phyloP scores from a whole-genome alignment of 345 rosid genomes.

The Salix dunnii region DNA sequence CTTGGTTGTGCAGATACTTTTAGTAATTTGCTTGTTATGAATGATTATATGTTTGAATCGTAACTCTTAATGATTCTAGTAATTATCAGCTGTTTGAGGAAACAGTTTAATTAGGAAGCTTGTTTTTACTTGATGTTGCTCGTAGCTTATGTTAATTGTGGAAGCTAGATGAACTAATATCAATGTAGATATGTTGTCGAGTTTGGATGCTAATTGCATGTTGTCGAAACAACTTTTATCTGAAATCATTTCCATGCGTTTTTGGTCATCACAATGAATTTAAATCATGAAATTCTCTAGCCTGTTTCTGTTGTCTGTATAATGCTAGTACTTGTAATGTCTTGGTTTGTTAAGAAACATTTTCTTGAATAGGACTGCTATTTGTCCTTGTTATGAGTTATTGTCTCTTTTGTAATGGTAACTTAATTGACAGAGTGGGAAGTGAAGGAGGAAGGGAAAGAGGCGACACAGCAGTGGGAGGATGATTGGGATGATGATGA shows the following conservation, averaged over 20 bases:
- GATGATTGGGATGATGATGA: constrained; percentile 98
- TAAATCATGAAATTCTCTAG: background rate
- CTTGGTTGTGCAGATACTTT: background rate
- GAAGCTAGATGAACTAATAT: background rate
- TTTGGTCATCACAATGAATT: background rate
- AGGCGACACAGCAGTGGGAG: constrained; percentile 84
- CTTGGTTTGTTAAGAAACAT: background rate
- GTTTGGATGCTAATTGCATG: no score
- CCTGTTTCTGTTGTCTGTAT: background rate
- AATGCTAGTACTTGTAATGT: background rate
- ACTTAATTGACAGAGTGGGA: constrained; percentile 52
- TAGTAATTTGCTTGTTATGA: background rate
- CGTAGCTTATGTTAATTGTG: background rate
- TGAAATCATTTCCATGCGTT: background rate
- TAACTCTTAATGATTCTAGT: background rate
- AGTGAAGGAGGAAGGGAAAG: constrained; percentile 72
- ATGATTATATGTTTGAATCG: background rate
- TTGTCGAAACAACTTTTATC: no score
- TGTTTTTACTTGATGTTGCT: background rate
- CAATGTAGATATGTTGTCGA: no score
- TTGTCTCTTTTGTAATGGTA: background rate
- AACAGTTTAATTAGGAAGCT: background rate
- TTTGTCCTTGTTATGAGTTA: background rate
- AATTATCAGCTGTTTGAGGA: background rate
- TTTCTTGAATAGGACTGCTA: background rate